Base-by-base conservation (phyloP, 2,329 filamentous ascomycete genomes). In the Onygenales sp. region DNA sequence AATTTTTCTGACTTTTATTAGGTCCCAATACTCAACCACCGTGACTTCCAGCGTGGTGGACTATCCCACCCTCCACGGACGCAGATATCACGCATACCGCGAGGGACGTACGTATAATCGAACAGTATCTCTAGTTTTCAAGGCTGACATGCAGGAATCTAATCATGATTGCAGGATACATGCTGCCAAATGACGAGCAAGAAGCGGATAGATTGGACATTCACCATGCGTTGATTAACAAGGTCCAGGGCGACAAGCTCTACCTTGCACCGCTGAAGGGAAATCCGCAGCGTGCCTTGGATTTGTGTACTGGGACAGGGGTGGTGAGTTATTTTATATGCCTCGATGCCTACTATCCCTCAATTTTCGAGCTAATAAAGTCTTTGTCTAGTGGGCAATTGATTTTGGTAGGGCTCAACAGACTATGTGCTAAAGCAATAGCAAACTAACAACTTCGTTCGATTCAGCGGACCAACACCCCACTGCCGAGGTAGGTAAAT, bases 401-500 rank as follows among this genome's bases (percentile, higher is more conserved):
- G 62, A 62, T 34, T 55, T 59, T 46, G 54, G 58, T 59, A 34
- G 39, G 44, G 8, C 3, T 27, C 21, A 27, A 27, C 21, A 27
- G 21, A 27, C n/a, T 44, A 8, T 27, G 9, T 44, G 9, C 42
- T 44, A 27, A 44, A 14, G 9, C 36, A 39, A 39, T 39, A 39
- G 36, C 36, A 39, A 39, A 10, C 9, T 39, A 39, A 10, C 9
- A 44, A 44, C 2, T 8, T 34, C 45, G 4, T 27, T 49, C n/a
- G 40, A 8, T 44, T 14, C 27, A 60, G 62, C 59, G 37, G 62
- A 64, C 52, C 49, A 54, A 36, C 61, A 58, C 27, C 61, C 61
- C 17, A 55, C 52, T 39, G 58, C 62, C 13, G 45, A 61, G 42
- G 58, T 63, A 47, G 52, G 51, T 46, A 7, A 42, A 42, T 42